Conservation (phyloP, 108 stramenopile species). For the Nitzschia putrida region DNA sequence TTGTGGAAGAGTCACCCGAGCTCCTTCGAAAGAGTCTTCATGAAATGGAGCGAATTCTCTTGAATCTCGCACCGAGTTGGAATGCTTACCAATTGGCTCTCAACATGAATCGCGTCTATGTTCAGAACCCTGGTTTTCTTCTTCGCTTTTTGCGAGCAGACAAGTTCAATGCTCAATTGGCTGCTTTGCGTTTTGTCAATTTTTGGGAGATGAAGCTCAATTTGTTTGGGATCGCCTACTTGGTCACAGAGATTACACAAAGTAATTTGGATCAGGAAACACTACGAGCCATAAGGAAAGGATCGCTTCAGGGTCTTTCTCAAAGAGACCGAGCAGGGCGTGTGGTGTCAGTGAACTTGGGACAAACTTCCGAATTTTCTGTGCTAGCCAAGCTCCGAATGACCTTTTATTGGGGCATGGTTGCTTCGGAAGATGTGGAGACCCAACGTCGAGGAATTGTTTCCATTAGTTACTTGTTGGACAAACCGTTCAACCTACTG, state of each 20-base stretch:
- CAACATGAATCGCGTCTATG: slow-evolving; percentile 5
- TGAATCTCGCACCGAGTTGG: neutral
- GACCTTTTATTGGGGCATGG: neutral
- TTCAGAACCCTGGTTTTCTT: neutral
- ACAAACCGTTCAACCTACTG: neutral
- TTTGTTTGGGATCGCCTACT: slow-evolving; percentile 21
- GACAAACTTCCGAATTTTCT: neutral
- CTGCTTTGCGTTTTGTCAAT: slow-evolving; percentile 9
- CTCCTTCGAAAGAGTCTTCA: neutral
- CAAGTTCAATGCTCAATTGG: slow-evolving; percentile 3
- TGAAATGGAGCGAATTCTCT: neutral
- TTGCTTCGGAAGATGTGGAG: slow-evolving; percentile 4
- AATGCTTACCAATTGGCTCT: slow-evolving; percentile 8
- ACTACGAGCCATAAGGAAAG: slow-evolving; percentile 1
- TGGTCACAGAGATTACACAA: slow-evolving; percentile 10
- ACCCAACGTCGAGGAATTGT: slow-evolving; percentile 8
- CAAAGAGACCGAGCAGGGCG: slow-evolving; percentile 21
- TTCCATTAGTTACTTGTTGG: slow-evolving; percentile 6
- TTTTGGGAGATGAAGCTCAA: slow-evolving; percentile 23
- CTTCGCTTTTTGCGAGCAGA: slow-evolving; percentile 26
- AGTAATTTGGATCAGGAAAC: slow-evolving; percentile 18
- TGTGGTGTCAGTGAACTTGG: neutral
- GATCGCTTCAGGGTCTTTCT: neutral
- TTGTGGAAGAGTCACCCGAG: slow-evolving; percentile 2
- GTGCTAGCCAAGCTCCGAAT: neutral